A percentile compares a stretch with the other conserved stretches of the same genome.
Conservation (phyloP, 2,329 filamentous ascomycete species). For the Verticillium klebahnii region DNA sequence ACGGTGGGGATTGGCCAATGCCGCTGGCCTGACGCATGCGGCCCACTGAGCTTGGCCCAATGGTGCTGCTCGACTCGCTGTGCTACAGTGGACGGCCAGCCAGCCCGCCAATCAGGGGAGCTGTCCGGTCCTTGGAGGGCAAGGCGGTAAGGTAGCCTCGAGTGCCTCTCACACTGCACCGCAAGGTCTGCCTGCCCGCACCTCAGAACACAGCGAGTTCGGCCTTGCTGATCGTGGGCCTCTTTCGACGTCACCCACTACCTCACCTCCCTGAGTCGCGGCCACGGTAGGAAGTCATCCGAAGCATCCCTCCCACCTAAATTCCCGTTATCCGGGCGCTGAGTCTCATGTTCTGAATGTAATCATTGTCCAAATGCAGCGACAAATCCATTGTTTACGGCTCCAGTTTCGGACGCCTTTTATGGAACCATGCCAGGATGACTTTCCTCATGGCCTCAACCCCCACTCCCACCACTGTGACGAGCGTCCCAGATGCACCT, state of each 20-base stretch:
- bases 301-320: too few relatives aligned
- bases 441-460: too few relatives aligned
- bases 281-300: too few relatives aligned
- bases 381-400: too few relatives aligned
- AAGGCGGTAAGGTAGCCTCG: not conserved
- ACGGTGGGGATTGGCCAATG: slow-evolving; percentile 2
- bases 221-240: not conserved
- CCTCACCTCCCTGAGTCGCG: not conserved
- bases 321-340: too few relatives aligned
- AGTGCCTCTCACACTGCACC: not conserved
- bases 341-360: too few relatives aligned
- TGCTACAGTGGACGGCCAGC: not conserved
- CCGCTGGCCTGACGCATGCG: not conserved
- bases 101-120: not conserved
- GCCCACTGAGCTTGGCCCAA: not conserved
- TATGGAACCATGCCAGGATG: too few relatives aligned
- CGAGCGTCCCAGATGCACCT: too few relatives aligned
- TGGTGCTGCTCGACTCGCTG: not conserved
- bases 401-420: too few relatives aligned
- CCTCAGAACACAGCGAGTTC: not conserved
- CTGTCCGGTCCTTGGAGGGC: not conserved
- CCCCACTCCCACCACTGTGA: too few relatives aligned
- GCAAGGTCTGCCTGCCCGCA: not conserved
- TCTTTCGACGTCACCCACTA: not conserved
- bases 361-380: too few relatives aligned